phyloP scores from a whole-genome alignment of 768 basidiomycete species.

The Gyrodon lividus region DNA sequence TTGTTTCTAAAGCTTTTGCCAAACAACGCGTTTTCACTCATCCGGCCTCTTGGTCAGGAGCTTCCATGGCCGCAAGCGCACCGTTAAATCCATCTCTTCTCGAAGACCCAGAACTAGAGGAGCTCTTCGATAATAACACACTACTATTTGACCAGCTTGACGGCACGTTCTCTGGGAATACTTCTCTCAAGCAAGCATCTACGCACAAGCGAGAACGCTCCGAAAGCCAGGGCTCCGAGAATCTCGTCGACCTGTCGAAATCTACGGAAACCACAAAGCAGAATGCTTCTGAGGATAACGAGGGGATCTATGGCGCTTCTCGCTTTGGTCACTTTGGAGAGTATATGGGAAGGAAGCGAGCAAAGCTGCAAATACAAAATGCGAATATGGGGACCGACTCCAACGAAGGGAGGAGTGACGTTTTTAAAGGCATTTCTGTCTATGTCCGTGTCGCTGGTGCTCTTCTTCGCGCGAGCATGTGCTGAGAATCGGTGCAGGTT shows the following conservation, averaged over 20 bases:
- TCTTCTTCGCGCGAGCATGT: neutral
- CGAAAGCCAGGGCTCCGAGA: constrained; percentile 9
- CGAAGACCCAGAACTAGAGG: constrained; percentile 35
- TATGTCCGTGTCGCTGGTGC: constrained; percentile 60
- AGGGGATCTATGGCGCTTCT: constrained; percentile 69
- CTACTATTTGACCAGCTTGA: constrained; percentile 11
- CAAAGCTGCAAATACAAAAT: constrained; percentile 87
- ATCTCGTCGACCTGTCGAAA: neutral
- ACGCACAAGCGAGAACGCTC: constrained; percentile 40
- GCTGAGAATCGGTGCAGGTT: constrained; percentile 47
- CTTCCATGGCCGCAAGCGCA: neutral
- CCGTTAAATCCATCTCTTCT: neutral
- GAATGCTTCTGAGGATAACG: constrained; percentile 29
- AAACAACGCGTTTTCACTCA: constrained; percentile 3
- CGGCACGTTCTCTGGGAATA: constrained; percentile 21
- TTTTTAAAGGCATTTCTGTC: constrained; percentile 75
- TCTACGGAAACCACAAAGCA: constrained; percentile 12
- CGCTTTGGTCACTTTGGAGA: constrained; percentile 83
- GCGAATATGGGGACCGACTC: constrained; percentile 32
- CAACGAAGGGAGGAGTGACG: constrained; percentile 35
- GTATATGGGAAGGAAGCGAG: constrained; percentile 89
- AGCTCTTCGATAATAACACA: constrained; percentile 8
- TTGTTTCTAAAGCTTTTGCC: constrained; percentile 1
- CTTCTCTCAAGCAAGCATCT: constrained; percentile 39
- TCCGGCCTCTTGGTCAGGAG: constrained; percentile 3